phyloP scores from a whole-genome alignment of 2,329 filamentous ascomycete species.

The Cucurbitaria berberidis region DNA sequence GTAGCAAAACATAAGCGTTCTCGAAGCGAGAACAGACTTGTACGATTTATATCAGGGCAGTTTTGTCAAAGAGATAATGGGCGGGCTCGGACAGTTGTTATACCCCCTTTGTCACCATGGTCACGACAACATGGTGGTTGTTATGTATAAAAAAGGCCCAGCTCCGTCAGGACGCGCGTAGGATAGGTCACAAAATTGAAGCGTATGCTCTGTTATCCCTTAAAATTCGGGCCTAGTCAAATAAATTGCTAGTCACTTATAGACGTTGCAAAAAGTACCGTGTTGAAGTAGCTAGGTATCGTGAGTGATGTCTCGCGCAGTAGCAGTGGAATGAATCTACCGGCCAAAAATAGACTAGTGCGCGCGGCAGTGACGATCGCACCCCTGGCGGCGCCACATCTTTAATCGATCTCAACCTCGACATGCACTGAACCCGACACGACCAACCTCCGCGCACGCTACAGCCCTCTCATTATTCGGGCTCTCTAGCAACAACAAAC shows the following conservation, averaged over 20 bases:
- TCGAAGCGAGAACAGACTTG: slow-evolving; percentile 7
- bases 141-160: neutral
- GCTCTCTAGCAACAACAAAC: neutral
- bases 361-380: slow-evolving; percentile 30
- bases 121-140: neutral
- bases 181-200: neutral
- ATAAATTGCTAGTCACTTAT: neutral
- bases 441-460: slow-evolving; percentile 1
- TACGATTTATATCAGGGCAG: slow-evolving; percentile 4
- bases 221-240: neutral
- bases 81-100: slow-evolving; percentile 1
- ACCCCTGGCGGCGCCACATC: slow-evolving; percentile 39
- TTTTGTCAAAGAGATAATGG: neutral
- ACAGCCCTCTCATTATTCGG: neutral
- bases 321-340: slow-evolving; percentile 19
- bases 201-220: neutral
- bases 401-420: slow-evolving; percentile 22
- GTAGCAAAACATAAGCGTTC: slow-evolving; percentile 19
- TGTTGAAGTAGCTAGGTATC: neutral
- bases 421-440: slow-evolving; percentile 11
- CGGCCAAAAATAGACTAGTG: slow-evolving; percentile 25
- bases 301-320: neutral
- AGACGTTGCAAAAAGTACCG: neutral
- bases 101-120: neutral
- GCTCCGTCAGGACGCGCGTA: neutral